Conservation (phyloP, 2,329 filamentous ascomycete species). For the Talaromyces albobiverticillius region DNA sequence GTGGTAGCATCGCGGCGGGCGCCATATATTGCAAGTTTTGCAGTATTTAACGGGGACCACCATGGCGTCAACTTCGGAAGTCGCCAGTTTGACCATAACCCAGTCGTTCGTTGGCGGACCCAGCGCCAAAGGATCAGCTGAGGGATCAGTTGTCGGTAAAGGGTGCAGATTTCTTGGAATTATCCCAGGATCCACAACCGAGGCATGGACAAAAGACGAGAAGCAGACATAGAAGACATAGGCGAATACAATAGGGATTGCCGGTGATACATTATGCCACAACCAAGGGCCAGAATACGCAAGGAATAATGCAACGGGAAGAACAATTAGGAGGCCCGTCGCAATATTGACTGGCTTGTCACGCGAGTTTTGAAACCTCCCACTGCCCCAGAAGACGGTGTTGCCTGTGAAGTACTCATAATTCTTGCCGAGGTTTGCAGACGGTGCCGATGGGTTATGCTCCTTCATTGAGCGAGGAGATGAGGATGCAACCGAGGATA, state of each 20-base stretch:
- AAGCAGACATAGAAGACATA: constrained; percentile 90
- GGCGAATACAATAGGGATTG: constrained; percentile 82
- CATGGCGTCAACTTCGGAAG: constrained; percentile 77
- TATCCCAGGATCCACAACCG: constrained; percentile 87
- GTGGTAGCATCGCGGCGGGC: constrained; percentile 90
- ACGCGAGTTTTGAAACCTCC: constrained; percentile 81
- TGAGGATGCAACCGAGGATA: constrained; percentile 77
- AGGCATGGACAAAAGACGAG: constrained; percentile 92
- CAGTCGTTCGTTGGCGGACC: constrained; percentile 89
- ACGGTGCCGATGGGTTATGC: constrained; percentile 23
- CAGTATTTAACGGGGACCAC: constrained; percentile 98
- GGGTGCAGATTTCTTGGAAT: constrained; percentile 87
- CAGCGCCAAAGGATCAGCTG: constrained; percentile 76
- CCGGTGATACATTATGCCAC: constrained; percentile 82
- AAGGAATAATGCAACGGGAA: constrained; percentile 82
- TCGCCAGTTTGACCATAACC: constrained; percentile 82
- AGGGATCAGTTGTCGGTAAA: constrained; percentile 71
- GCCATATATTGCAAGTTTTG: constrained; percentile 96
- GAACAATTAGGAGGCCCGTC: constrained; percentile 74
- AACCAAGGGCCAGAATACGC: constrained; percentile 79
- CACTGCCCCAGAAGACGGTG: constrained; percentile 82
- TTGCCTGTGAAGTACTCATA: constrained; percentile 94
- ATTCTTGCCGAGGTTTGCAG: constrained; percentile 62
- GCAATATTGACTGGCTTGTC: constrained; percentile 85
- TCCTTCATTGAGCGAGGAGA: constrained; percentile 64